Evolutionary conservation across 2,329 filamentous ascomycete genomes (phyloP).

Genomic region (Talaromyces sp.): DNA sequence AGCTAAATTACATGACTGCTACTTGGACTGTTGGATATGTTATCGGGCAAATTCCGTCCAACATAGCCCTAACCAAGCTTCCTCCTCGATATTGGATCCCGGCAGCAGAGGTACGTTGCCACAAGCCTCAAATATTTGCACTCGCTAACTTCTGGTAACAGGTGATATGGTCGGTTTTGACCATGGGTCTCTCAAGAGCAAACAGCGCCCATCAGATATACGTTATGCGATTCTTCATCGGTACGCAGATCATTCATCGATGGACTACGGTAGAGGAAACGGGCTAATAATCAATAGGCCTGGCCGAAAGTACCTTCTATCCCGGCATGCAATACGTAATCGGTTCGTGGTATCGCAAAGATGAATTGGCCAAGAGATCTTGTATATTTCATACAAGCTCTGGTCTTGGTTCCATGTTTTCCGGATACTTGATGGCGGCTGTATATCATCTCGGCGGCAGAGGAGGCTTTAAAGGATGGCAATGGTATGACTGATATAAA

Average conservation of each 20-base stretch:
- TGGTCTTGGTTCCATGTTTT: slow-evolving; percentile 45
- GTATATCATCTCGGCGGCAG: slow-evolving; percentile 52
- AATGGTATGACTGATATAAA: slow-evolving; percentile 44
- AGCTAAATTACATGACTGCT: slow-evolving; percentile 57
- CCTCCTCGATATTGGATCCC: slow-evolving; percentile 52
- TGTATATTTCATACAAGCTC: slow-evolving; percentile 54
- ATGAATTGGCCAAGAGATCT: slow-evolving; percentile 53
- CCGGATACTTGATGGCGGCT: slow-evolving; percentile 56
- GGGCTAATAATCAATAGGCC: slow-evolving; percentile 4
- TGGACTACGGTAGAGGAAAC: background rate
- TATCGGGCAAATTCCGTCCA: slow-evolving; percentile 53
- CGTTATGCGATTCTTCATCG: slow-evolving; percentile 51
- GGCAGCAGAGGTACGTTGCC: slow-evolving; percentile 44
- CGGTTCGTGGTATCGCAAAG: slow-evolving; percentile 52
- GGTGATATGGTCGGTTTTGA: slow-evolving; percentile 52
- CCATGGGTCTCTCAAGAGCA: slow-evolving; percentile 44
- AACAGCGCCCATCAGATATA: slow-evolving; percentile 48
- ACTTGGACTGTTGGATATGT: slow-evolving; percentile 63
- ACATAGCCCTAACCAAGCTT: slow-evolving; percentile 52
- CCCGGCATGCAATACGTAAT: slow-evolving; percentile 55
- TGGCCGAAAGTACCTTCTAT: slow-evolving; percentile 47
- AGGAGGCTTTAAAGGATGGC: slow-evolving; percentile 55
- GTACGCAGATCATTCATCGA: slow-evolving; percentile 23
- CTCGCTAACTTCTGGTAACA: slow-evolving; percentile 23
- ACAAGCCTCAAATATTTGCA: too few species aligned